Conservation (phyloP, 257 asterid species). For the Catharanthus roseus region DNA sequence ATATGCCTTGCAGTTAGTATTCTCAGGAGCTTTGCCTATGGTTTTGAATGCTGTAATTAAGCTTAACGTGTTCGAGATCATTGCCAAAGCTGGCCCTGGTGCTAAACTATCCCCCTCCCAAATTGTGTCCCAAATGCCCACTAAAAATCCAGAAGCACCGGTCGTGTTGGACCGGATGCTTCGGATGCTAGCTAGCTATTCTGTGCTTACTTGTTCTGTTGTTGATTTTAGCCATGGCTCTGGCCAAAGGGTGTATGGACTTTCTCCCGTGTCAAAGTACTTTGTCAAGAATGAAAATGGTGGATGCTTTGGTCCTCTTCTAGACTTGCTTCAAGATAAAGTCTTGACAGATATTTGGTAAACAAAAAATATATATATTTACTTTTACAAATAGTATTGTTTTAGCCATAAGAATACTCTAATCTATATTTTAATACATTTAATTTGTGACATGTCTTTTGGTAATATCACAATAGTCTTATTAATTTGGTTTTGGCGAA, state of each 20-base stretch:
- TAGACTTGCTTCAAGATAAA: not conserved
- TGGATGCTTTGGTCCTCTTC: not conserved
- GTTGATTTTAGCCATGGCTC: not conserved
- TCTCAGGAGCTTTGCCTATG: slow-evolving; percentile 5
- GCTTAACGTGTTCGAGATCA: slow-evolving; percentile 27
- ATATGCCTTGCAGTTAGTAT: slow-evolving; percentile 16
- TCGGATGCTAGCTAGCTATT: slow-evolving; percentile 21
- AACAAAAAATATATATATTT: too few relatives aligned
- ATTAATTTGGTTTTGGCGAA: too few relatives aligned
- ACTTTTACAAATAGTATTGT: too few relatives aligned
- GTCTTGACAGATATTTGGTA: not conserved
- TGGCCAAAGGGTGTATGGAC: slow-evolving; percentile 11
- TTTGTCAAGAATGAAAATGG: not conserved
- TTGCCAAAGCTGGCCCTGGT: slow-evolving; percentile 15
- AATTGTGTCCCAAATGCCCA: slow-evolving; percentile 18
- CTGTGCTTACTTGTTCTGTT: slow-evolving; percentile 19
- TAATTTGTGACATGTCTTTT: too few relatives aligned
- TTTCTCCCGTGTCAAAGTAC: slow-evolving; percentile 12
- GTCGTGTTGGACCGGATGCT: slow-evolving; percentile 30
- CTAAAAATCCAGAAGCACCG: slow-evolving; percentile 8
- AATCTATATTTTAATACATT: too few relatives aligned
- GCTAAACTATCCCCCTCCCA: slow-evolving; percentile 20
- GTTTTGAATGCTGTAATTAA: slow-evolving; percentile 22
- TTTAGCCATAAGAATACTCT: too few relatives aligned
- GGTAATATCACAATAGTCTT: too few relatives aligned